Evolutionary conservation across 495 filamentous ascomycete species (phyloP).

Genomic region (Penicillium desertorum): DNA sequence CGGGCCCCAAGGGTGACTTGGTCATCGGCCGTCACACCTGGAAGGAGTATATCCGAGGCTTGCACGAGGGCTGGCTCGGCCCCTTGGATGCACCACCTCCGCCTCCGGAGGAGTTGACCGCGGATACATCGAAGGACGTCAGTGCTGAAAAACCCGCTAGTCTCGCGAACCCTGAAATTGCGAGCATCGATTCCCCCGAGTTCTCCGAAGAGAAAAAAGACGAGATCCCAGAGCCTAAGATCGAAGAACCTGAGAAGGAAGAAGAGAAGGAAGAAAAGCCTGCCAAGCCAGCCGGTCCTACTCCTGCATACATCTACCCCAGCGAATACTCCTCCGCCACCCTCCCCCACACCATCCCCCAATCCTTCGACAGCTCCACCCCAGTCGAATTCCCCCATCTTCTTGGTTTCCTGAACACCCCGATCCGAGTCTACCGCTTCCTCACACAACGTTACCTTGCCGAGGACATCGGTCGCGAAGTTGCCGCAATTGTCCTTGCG

Average conservation of each 20-base stretch:
- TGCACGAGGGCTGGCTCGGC: conserved; percentile 97
- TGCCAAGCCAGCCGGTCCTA: conserved; percentile 47
- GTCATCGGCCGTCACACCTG: conserved; percentile 90
- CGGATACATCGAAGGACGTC: conserved; percentile 32
- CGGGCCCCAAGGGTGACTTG: conserved; percentile 76
- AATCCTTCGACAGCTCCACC: conserved; percentile 61
- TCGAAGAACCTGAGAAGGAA: conserved; percentile 38
- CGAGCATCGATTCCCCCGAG: conserved; percentile 8
- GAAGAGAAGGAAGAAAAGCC: conserved; percentile 52
- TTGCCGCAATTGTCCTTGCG: conserved; percentile 79
- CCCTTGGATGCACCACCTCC: conserved; percentile 59
- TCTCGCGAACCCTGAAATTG: not conserved
- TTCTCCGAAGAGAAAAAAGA: conserved; percentile 17
- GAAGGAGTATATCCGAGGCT: conserved; percentile 93
- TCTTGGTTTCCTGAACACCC: conserved; percentile 90
- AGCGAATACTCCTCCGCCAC: conserved; percentile 63
- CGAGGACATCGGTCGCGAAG: conserved; percentile 84
- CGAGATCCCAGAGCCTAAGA: conserved; percentile 29
- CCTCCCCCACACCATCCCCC: conserved; percentile 61
- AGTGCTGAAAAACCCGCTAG: conserved; percentile 24
- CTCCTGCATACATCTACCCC: conserved; percentile 64
- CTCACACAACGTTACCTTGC: conserved; percentile 82
- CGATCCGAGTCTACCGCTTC: conserved; percentile 82
- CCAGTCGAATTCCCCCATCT: conserved; percentile 82
- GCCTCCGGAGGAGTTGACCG: conserved; percentile 23